phyloP scores from a whole-genome alignment of 73 alveolate species.

The Tetrahymena borealis region DNA sequence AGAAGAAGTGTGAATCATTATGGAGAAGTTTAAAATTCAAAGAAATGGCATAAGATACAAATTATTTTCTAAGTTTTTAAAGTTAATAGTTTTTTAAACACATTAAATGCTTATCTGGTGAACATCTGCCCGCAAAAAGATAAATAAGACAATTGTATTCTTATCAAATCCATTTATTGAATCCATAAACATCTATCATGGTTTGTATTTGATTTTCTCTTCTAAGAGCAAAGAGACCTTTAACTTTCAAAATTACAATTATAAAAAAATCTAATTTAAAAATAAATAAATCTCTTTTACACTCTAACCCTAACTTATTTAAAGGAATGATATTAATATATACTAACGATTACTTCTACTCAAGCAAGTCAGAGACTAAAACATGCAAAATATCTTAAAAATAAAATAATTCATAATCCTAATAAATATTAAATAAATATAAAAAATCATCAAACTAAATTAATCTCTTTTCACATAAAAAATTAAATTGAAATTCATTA shows the following conservation, averaged over 20 bases:
- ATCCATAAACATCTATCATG: not conserved
- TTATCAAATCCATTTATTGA: not conserved
- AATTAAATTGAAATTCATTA: no score
- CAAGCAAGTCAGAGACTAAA: no score
- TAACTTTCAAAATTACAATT: not conserved
- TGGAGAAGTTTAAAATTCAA: not conserved
- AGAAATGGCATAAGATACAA: not conserved
- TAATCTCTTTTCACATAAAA: no score
- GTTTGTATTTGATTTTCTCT: not conserved
- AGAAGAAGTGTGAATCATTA: not conserved
- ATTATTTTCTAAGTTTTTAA: not conserved
- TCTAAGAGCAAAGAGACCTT: not conserved
- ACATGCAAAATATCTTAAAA: no score
- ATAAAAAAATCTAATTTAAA: not conserved
- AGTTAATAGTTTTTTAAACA: not conserved
- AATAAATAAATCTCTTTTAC: no score
- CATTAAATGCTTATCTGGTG: not conserved
- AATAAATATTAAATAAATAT: no score
- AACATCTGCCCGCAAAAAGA: not conserved
- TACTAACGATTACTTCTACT: no score
- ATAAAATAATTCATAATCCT: no score
- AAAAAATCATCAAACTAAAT: no score
- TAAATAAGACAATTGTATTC: not conserved
- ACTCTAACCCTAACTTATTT: no score
- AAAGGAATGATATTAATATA: no score